Evolutionary conservation across 2,329 filamentous ascomycete genomes (phyloP).

Genomic region (Aspergillus niger): DNA sequence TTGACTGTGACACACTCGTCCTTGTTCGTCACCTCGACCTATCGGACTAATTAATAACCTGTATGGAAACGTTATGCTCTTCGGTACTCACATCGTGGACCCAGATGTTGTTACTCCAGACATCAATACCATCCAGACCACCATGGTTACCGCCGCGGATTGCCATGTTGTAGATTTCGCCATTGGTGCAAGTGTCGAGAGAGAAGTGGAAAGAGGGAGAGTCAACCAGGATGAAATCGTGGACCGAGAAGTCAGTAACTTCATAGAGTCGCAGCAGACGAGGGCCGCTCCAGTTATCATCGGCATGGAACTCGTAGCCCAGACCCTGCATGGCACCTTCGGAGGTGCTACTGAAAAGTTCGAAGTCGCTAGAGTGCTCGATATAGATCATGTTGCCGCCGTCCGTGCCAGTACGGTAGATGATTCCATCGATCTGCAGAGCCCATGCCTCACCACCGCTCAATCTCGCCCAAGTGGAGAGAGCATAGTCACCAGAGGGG

Average conservation of each 20-base stretch:
- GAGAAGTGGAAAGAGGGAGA: slow-evolving; percentile 54
- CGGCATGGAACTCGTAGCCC: slow-evolving; percentile 52
- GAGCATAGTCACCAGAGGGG: slow-evolving; percentile 53
- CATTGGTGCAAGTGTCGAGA: slow-evolving; percentile 54
- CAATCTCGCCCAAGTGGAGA: slow-evolving; percentile 54
- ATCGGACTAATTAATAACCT: background rate
- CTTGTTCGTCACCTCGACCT: slow-evolving; percentile 62
- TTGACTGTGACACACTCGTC: slow-evolving; percentile 64
- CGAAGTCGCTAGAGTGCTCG: slow-evolving; percentile 54
- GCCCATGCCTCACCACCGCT: slow-evolving; percentile 53
- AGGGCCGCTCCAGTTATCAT: slow-evolving; percentile 46
- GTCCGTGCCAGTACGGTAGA: slow-evolving; percentile 53
- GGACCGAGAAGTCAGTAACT: slow-evolving; percentile 52
- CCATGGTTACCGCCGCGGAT: slow-evolving; percentile 56
- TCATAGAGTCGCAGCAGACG: slow-evolving; percentile 51
- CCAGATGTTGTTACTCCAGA: slow-evolving; percentile 59
- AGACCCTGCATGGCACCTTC: slow-evolving; percentile 56
- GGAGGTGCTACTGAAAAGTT: slow-evolving; percentile 56
- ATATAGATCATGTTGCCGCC: slow-evolving; percentile 58
- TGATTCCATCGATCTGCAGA: slow-evolving; percentile 56
- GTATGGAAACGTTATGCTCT: background rate
- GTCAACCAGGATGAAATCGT: slow-evolving; percentile 54
- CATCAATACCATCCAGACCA: slow-evolving; percentile 59
- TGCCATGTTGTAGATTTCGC: slow-evolving; percentile 60
- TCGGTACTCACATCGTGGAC: slow-evolving; percentile 52